Percentiles rank a stretch among this genome's conserved stretches.
Evolutionary conservation across 2,329 filamentous ascomycete species (phyloP).

Genomic region (Ceratocystis destructans): DNA sequence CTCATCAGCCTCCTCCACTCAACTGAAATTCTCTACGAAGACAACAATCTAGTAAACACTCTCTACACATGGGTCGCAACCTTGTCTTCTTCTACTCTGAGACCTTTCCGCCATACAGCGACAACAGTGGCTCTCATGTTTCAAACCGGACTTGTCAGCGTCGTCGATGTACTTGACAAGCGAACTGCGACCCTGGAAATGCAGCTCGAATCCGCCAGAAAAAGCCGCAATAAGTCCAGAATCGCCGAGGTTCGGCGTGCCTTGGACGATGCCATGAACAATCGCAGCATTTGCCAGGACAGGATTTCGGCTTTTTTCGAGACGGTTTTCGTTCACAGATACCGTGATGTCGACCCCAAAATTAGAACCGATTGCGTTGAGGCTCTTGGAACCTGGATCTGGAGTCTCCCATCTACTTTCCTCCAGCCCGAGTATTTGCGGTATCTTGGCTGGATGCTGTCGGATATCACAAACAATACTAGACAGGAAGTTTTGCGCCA

Average conservation of each 20-base stretch:
- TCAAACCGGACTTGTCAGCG: slow-evolving; percentile 59
- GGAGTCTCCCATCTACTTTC: slow-evolving; percentile 69
- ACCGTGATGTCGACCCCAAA: slow-evolving; percentile 80
- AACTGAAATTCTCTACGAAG: slow-evolving; percentile 66
- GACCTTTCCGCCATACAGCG: slow-evolving; percentile 87
- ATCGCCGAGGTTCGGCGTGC: slow-evolving; percentile 59
- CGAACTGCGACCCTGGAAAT: slow-evolving; percentile 63
- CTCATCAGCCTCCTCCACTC: slow-evolving; percentile 68
- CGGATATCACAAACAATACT: slow-evolving; percentile 60
- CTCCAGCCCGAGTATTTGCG: slow-evolving; percentile 82
- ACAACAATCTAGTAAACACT: slow-evolving; percentile 69
- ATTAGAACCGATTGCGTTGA: slow-evolving; percentile 82
- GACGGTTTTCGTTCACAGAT: slow-evolving; percentile 86
- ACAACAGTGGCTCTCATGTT: slow-evolving; percentile 73
- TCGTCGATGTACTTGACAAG: slow-evolving; percentile 56
- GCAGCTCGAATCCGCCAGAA: slow-evolving; percentile 63
- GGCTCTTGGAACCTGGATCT: slow-evolving; percentile 79
- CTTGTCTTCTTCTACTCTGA: slow-evolving; percentile 75
- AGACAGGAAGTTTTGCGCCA: slow-evolving; percentile 80
- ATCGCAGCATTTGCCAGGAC: slow-evolving; percentile 54
- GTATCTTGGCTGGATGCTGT: slow-evolving; percentile 91
- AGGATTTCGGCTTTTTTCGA: slow-evolving; percentile 79
- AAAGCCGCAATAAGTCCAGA: slow-evolving; percentile 62
- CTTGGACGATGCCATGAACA: slow-evolving; percentile 54
- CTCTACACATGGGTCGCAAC: slow-evolving; percentile 78